phyloP scores from a whole-genome alignment of 768 basidiomycete species.

The Saitozyma podzolica region DNA sequence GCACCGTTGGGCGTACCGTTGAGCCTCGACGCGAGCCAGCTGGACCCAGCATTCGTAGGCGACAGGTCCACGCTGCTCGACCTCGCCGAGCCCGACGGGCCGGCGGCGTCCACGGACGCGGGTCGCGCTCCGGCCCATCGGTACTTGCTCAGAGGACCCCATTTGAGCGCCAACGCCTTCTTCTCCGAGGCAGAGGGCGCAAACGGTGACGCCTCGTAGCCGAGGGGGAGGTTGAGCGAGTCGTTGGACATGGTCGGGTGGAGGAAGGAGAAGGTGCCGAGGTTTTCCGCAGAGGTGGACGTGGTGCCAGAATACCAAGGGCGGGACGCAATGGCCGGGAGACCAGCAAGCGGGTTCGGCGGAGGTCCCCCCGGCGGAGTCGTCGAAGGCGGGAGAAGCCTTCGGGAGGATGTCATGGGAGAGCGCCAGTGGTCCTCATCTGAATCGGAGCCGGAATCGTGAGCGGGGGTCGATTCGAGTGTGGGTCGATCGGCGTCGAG shows the following conservation, averaged over 20 bases:
- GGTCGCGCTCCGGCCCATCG: slow-evolving; percentile 16
- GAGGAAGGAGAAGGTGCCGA: slow-evolving; percentile 26
- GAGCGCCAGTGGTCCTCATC: slow-evolving; percentile 31
- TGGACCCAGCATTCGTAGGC: not conserved
- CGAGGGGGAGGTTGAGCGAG: slow-evolving; percentile 28
- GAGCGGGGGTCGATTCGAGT: not conserved
- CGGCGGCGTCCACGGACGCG: not conserved
- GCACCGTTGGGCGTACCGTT: not conserved
- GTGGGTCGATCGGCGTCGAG: slow-evolving; percentile 16
- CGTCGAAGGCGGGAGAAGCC: not conserved
- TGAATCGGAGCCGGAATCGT: slow-evolving; percentile 30
- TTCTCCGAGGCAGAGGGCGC: slow-evolving; percentile 49
- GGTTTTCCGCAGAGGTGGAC: slow-evolving; percentile 32
- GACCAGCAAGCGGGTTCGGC: slow-evolving; percentile 8
- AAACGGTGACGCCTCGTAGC: slow-evolving; percentile 39
- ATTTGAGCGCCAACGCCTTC: slow-evolving; percentile 42
- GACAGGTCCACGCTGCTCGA: not conserved
- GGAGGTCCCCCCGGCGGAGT: not conserved
- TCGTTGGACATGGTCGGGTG: slow-evolving; percentile 40
- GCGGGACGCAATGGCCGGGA: slow-evolving; percentile 26
- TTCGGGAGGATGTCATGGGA: slow-evolving; percentile 13
- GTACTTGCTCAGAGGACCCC: slow-evolving; percentile 42
- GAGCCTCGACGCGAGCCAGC: not conserved
- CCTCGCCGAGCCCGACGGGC: no score
- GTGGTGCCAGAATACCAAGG: slow-evolving; percentile 45